Conservation (phyloP, 495 filamentous ascomycete species). For the Ascodesmis nigricans region DNA sequence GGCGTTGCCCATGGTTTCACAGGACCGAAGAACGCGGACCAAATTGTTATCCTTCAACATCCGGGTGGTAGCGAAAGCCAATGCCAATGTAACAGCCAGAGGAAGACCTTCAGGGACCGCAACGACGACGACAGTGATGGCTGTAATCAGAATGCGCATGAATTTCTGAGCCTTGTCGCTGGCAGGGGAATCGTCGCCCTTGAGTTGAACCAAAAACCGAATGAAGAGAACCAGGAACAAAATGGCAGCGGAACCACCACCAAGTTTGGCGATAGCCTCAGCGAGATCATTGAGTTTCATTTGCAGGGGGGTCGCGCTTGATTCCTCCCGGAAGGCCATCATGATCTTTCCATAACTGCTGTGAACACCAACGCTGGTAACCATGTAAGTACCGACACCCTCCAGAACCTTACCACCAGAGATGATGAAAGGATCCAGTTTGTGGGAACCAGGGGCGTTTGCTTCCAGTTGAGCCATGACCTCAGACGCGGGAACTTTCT, state of each 20-base stretch:
- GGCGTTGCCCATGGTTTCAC: slow-evolving; percentile 75
- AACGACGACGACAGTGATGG: slow-evolving; percentile 62
- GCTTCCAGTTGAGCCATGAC: slow-evolving; percentile 41
- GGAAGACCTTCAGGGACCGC: slow-evolving; percentile 69
- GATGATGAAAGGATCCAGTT: slow-evolving; percentile 62
- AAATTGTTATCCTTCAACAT: slow-evolving; percentile 69
- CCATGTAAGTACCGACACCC: slow-evolving; percentile 57
- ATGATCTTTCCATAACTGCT: slow-evolving; percentile 59
- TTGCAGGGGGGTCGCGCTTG: slow-evolving; percentile 56
- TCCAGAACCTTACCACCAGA: slow-evolving; percentile 63
- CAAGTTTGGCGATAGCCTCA: slow-evolving; percentile 56
- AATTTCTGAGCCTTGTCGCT: slow-evolving; percentile 50
- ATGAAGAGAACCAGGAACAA: slow-evolving; percentile 57
- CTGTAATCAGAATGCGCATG: slow-evolving; percentile 59
- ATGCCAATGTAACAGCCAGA: slow-evolving; percentile 56
- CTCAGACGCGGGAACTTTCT: slow-evolving; percentile 38
- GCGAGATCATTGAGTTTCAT: slow-evolving; percentile 55
- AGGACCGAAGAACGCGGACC: slow-evolving; percentile 52
- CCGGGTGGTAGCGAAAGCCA: slow-evolving; percentile 58
- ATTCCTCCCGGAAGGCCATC: slow-evolving; percentile 60
- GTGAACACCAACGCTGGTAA: slow-evolving; percentile 51
- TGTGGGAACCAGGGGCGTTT: slow-evolving; percentile 24
- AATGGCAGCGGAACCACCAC: slow-evolving; percentile 39
- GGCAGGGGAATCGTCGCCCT: slow-evolving; percentile 24
- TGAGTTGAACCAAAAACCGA: slow-evolving; percentile 46